These are phyloP conservation scores for Schizophyllum commune DNA, from an alignment of 1,284 basidiomycete species.

Conservation along the genomic window DNA sequence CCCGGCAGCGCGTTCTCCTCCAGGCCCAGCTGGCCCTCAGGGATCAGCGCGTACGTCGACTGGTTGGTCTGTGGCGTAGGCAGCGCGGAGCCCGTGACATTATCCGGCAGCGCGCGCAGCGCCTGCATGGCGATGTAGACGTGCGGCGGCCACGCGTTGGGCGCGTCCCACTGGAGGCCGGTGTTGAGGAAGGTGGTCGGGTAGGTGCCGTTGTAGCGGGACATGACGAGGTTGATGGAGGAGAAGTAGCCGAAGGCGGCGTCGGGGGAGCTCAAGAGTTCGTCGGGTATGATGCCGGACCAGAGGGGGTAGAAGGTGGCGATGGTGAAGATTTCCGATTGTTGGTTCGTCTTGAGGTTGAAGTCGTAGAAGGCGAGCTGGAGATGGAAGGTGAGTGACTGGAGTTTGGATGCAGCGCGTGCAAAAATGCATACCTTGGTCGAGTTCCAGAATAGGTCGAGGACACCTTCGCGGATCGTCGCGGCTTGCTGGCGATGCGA, in stretches of 20 bases:
- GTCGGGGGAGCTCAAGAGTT: constrained; percentile 46
- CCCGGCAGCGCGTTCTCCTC: constrained; percentile 57
- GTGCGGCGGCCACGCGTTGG: constrained; percentile 82
- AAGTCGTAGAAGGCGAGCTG: constrained; percentile 86
- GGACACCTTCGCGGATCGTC: constrained; percentile 56
- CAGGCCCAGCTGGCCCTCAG: constrained; percentile 68
- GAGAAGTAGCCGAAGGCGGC: constrained; percentile 72
- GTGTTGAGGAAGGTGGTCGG: constrained; percentile 70
- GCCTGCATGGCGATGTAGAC: constrained; percentile 79
- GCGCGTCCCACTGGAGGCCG: constrained; percentile 81
- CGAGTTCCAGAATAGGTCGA: constrained; percentile 85
- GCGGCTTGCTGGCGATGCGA: constrained; percentile 55
- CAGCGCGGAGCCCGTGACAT: constrained; percentile 47
- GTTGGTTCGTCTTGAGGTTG: constrained; percentile 59
- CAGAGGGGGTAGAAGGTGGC: constrained; percentile 85
- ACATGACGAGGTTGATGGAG: constrained; percentile 68
- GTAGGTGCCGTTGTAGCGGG: constrained; percentile 78
- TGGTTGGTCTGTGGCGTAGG: constrained; percentile 40
- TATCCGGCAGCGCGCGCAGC: constrained; percentile 62
- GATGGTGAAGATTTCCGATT: constrained; percentile 56
- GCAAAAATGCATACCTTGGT: constrained; percentile 37
- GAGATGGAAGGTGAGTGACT: not conserved
- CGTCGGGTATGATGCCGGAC: constrained; percentile 76
- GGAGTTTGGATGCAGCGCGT: not conserved
- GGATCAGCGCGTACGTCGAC: constrained; percentile 63